Conservation (phyloP, 805 yeast genomes). For the Candida dendrica region DNA sequence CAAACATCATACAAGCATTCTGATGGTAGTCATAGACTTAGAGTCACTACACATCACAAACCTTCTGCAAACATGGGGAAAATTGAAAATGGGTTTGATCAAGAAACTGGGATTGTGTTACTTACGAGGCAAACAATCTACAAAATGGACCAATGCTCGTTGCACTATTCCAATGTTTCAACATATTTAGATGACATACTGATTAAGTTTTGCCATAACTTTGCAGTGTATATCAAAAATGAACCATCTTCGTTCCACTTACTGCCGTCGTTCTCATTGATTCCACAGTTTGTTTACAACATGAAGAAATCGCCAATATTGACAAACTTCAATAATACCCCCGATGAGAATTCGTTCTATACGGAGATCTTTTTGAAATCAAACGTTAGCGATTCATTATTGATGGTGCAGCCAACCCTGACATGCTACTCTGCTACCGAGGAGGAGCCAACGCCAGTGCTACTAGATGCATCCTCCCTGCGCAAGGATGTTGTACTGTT, state of each 20-base stretch:
- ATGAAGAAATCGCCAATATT: slow-evolving; percentile 89
- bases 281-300: slow-evolving; percentile 92
- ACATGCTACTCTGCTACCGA: slow-evolving; percentile 64
- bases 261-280: slow-evolving; percentile 68
- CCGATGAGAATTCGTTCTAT: slow-evolving; percentile 94
- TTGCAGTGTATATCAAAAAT: slow-evolving; percentile 84
- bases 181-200: slow-evolving; percentile 84
- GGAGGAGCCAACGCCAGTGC: slow-evolving; percentile 78
- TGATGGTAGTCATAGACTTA: slow-evolving; percentile 70
- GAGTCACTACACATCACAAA: slow-evolving; percentile 77
- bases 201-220: slow-evolving; percentile 79
- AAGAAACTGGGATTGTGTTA: slow-evolving; percentile 91
- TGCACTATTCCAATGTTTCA: slow-evolving; percentile 76
- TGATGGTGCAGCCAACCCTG: slow-evolving; percentile 94
- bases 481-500: slow-evolving; percentile 77
- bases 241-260: slow-evolving; percentile 75
- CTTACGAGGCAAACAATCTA: slow-evolving; percentile 81
- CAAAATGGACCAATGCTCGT: slow-evolving; percentile 59
- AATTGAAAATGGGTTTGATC: slow-evolving; percentile 68
- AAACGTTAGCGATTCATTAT: slow-evolving; percentile 82
- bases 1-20: slow-evolving; percentile 86
- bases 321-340: slow-evolving; percentile 92
- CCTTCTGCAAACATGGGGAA: slow-evolving; percentile 43
- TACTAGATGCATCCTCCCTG: slow-evolving; percentile 84
- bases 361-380: slow-evolving; percentile 81